Evolutionary conservation across 805 yeast genomes (phyloP).

Genomic region (Candida broadrunensis): DNA sequence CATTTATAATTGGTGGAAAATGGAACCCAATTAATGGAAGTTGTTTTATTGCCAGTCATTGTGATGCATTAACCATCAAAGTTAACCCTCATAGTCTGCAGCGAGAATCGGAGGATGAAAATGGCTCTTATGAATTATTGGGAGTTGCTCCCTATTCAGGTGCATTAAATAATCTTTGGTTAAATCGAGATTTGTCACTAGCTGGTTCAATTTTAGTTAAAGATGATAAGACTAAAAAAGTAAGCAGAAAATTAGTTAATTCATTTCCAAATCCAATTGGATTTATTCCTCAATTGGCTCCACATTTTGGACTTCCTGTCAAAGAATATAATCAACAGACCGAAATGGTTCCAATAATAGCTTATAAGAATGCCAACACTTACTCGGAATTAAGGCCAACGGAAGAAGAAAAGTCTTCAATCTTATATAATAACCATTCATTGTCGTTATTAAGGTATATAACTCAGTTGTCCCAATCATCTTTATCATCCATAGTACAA

Average conservation of each 20-base stretch:
- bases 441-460: constrained; percentile 30
- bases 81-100: constrained; percentile 24
- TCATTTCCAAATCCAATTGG: constrained; percentile 37
- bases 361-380: constrained; percentile 12
- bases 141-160: constrained; percentile 44
- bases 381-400: constrained; percentile 14
- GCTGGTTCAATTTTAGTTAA: constrained; percentile 35
- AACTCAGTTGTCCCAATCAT: constrained; percentile 17
- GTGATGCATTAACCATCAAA: constrained; percentile 36
- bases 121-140: constrained; percentile 32
- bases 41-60: constrained; percentile 61
- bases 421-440: constrained; percentile 29
- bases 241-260: constrained; percentile 23
- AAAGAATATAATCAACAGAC: constrained; percentile 34
- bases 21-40: constrained; percentile 56
- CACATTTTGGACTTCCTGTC: constrained; percentile 29
- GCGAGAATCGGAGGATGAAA: constrained; percentile 12
- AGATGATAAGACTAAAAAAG: constrained; percentile 15
- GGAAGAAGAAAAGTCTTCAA: constrained; percentile 23
- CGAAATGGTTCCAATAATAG: constrained; percentile 37
- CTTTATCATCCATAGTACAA: constrained; percentile 22
- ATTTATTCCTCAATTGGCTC: constrained; percentile 38
- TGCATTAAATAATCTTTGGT: constrained; percentile 30
- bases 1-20: constrained; percentile 34
- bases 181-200: constrained; percentile 41